A percentile compares a stretch with the other conserved stretches of the same genome.
These are phyloP conservation scores for Fomitopsis betulina DNA, from an alignment of 1,284 basidiomycete genomes.

Conservation along the genomic window DNA sequence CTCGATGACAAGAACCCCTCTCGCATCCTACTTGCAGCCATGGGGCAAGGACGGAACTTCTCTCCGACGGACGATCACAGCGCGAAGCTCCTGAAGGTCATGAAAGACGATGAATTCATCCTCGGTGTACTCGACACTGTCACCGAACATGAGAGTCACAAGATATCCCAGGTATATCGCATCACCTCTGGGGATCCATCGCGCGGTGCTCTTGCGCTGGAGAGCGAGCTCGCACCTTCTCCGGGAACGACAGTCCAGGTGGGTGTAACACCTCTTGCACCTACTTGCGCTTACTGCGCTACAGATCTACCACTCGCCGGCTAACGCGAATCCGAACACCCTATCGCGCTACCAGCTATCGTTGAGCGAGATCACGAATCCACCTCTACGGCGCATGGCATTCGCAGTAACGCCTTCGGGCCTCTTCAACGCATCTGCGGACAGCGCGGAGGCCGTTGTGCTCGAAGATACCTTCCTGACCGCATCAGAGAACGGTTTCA, in stretches of 20 bases:
- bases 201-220: slow-evolving; percentile 70
- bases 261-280: slow-evolving; percentile 13
- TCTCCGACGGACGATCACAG: slow-evolving; percentile 23
- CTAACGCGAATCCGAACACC: slow-evolving; percentile 9
- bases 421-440: slow-evolving; percentile 9
- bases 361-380: background rate
- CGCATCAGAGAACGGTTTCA: slow-evolving; percentile 56
- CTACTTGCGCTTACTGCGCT: slow-evolving; percentile 9
- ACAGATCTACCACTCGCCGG: background rate
- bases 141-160: slow-evolving; percentile 15
- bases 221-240: slow-evolving; percentile 54
- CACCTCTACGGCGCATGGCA: background rate
- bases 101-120: slow-evolving; percentile 70
- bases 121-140: slow-evolving; percentile 38
- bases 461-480: slow-evolving; percentile 43
- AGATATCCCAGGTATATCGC: slow-evolving; percentile 45
- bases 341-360: background rate
- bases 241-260: slow-evolving; percentile 63
- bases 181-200: slow-evolving; percentile 80
- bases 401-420: slow-evolving; percentile 15
- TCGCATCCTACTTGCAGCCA: slow-evolving; percentile 58
- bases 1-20: slow-evolving; percentile 68
- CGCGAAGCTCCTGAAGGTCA: slow-evolving; percentile 18
- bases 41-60: slow-evolving; percentile 30
- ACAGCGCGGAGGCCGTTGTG: slow-evolving; percentile 13